phyloP scores from a whole-genome alignment of 148 eudicot genomes.

The Cornus kousa region DNA sequence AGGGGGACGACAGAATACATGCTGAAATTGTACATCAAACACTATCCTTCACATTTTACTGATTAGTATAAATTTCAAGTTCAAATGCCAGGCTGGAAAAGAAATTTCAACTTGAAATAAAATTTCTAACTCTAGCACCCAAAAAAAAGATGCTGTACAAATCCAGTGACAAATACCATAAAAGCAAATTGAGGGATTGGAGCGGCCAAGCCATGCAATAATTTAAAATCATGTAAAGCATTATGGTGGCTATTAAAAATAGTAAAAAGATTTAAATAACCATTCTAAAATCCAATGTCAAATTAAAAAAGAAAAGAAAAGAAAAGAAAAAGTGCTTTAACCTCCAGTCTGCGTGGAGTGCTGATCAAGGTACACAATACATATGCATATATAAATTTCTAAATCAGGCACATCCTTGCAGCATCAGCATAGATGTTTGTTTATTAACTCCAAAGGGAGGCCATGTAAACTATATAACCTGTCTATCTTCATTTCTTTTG shows the following conservation, averaged over 20 bases:
- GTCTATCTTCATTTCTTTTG: slow-evolving; percentile 91
- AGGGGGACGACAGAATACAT: background rate
- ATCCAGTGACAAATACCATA: background rate
- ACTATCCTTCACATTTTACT: background rate
- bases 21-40: background rate
- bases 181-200: background rate
- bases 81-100: background rate
- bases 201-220: too few species aligned
- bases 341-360: too few species aligned
- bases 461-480: slow-evolving; percentile 38
- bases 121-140: background rate
- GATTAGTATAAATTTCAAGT: too few species aligned
- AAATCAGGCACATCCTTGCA: background rate
- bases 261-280: too few species aligned
- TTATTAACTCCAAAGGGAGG: slow-evolving; percentile 8
- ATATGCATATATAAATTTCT: background rate
- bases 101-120: background rate
- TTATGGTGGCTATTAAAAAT: too few species aligned
- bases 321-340: too few species aligned
- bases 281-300: background rate
- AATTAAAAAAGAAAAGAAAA: too few species aligned
- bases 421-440: background rate
- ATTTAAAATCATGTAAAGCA: too few species aligned
- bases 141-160: background rate
- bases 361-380: slow-evolving; percentile 1